Evolutionary conservation across 805 yeast species (phyloP), one percentile per base, ranked within the genome.

Genomic region (Candida xyloterini): DNA sequence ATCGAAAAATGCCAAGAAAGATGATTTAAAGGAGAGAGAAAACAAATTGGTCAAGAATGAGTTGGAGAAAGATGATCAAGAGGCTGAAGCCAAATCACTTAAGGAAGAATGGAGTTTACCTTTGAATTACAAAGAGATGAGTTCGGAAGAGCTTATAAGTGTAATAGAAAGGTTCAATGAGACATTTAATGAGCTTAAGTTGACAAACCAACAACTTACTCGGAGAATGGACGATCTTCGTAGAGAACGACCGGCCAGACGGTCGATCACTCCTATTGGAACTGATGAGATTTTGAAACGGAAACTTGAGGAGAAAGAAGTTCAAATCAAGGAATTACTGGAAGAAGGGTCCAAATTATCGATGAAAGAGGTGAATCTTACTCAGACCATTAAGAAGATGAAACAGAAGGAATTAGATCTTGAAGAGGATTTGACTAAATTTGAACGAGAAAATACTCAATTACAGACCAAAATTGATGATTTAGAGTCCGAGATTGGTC

Each of bases 331-430:
- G 13, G 79, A 81, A 41, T 63, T 90, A 21, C 56, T 84, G 55
- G 78, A 74, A 39, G 96, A 89, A 60, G 95, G 95, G 4, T 81
- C 83, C 46, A 76, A 73, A 16, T 62, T 88, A 27, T 78, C 93
- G 0, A 71, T 73, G 43, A 79, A 77, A 44, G 97, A 91, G 52
- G 69, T 87, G 20, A 77, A 75, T 48, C 70, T 79, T 37, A 79
- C 76, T 49, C 85, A 79, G 28, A 68, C 80, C 0, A 77, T 90
- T 35, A 84, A 84, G 46, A 70, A 72, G 47, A 60, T 89, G 41
- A 76, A 78, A 29, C 62, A 70, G 15, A 70, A 67, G 26, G 74
- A 76, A 35, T 11, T 48, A 6, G 59, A 60, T 14, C 26, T 54
- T 8, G 76, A 70, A 13, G 59, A 61, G 2, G 59, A 67, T 15